Evolutionary conservation across 345 rosid species (phyloP), one percentile per base, ranked within the genome.

Genomic region (Citrus medica): DNA sequence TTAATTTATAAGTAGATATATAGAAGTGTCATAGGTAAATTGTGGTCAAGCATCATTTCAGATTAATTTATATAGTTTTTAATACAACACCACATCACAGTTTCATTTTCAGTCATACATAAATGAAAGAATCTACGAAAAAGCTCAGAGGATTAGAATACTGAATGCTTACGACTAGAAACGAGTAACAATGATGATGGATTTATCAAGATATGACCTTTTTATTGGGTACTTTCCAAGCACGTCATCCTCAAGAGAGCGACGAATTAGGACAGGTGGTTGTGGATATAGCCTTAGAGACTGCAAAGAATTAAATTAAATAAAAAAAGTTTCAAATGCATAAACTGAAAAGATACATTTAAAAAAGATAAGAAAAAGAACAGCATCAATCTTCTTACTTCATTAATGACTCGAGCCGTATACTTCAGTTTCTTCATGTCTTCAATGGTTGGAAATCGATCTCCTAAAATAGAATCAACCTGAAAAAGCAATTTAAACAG

Each of bases 241-340:
- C 66, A 83, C 69, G 82, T 95, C 99, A 32, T 83, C 82, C 69
- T 86, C 89, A 42, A 92, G 53, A 74, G 98, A 93, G 67, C 99
- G 97, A 7, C 98, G 98, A 69, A 95, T 95, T 66, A 95, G 84
- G 75, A 95, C 98, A 22, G 99, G 99, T 71, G 99, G 99, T 78
- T 95, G 99, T 60, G 99, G 99, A 81, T 93, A 95, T 73, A 95
- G 88, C 86, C 99, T 86, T 87, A 95, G 76, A 63, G 97, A 92
- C 97, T 95, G 83, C 85, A 85, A 61, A 85, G 73, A 79, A n/a
- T 35, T 61, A 9, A 9, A 69, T 61, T 38, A 9, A 69, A 58
- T 61, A 77, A 37, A 80, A 69, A 62, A 77, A 35, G 35, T 33
- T 69, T 32, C 30, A 38, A 46, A 32, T 33, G 73, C 28, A 75